These are phyloP conservation scores for Fremontodendron californicum DNA, from an alignment of 345 rosid species.

Conservation along the genomic window DNA sequence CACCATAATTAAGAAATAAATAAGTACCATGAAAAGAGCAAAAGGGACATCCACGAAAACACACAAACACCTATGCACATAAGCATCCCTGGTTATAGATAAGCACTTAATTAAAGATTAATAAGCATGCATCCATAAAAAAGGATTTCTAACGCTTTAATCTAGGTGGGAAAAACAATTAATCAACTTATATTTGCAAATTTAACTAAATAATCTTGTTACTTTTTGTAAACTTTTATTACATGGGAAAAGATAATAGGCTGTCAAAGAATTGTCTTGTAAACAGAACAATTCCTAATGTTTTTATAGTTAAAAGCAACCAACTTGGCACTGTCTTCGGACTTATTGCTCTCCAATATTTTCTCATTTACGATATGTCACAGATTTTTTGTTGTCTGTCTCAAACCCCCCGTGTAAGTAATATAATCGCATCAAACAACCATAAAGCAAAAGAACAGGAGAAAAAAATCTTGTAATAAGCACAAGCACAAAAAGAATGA, in stretches of 20 bases:
- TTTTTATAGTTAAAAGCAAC: not conserved
- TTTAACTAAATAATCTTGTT: not conserved
- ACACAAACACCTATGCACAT: not conserved
- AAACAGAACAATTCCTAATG: not conserved
- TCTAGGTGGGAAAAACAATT: not conserved
- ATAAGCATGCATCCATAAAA: not conserved
- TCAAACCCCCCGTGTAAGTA: not conserved
- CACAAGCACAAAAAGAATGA: not conserved
- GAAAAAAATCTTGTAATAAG: not conserved
- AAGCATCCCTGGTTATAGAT: not conserved
- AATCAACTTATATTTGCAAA: not conserved
- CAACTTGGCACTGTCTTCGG: not conserved
- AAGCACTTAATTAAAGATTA: not conserved
- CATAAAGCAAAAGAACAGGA: not conserved
- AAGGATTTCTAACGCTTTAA: not conserved
- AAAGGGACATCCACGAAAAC: constrained; percentile 5
- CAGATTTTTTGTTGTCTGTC: not conserved
- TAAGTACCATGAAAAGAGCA: not conserved
- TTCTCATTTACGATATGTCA: not conserved
- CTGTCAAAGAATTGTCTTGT: not conserved
- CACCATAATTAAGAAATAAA: constrained; percentile 6
- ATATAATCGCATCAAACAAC: not conserved
- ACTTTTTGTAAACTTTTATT: not conserved
- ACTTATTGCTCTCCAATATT: not conserved
- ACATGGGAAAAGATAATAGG: not conserved